Base-by-base conservation (phyloP, 805 yeast genomes). In the Nakazawaea peltata region DNA sequence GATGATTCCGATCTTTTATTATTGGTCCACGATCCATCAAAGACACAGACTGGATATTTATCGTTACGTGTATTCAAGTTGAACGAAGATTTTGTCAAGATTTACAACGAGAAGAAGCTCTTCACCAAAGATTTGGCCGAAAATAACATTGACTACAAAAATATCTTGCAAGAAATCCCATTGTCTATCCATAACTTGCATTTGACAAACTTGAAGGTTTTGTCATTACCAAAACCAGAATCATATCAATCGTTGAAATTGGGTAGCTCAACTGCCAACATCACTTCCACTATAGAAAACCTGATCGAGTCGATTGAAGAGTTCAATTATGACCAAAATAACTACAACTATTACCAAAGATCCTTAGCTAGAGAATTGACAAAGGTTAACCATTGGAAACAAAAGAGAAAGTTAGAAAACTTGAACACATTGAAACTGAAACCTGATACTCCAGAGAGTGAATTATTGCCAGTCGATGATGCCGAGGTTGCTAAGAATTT, bases 341-440 rank as follows among this genome's bases (percentile, higher is more conserved):
- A 78, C 59, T 77, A 80, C 67, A 80, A 81, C 65, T 82, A 79
- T 60, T 81, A 74, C 64, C 92, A 82, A 61, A 76, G 94, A 63
- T 79, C 74, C 48, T 65, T 74, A 41, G 71, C 77, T 32, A 71
- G 86, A 53, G 94, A 83, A 53, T 63, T 69, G 54, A 59, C 75
- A 41, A 81, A 79, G 63, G 69, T 83, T 44, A 65, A 67, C 44
- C 84, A 77, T 52, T 83, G 90, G 88, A 78, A 79, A 52, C 76
- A 71, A 50, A 76, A 74, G 56, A 65, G 82, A 52, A 71, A 71
- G 56, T 65, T 69, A 40, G 88, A 81, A 47, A 80, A 81, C 57
- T 65, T 67, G 28, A 71, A 67, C 45, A 68, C 81, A 43, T 71
- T 70, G 37, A 72, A 74, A 50, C 57, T 53, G 25, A 79, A 82